These are phyloP conservation scores for Luzula sylvatica DNA, from an alignment of 176 grass and related monocot species.

Conservation along the genomic window DNA sequence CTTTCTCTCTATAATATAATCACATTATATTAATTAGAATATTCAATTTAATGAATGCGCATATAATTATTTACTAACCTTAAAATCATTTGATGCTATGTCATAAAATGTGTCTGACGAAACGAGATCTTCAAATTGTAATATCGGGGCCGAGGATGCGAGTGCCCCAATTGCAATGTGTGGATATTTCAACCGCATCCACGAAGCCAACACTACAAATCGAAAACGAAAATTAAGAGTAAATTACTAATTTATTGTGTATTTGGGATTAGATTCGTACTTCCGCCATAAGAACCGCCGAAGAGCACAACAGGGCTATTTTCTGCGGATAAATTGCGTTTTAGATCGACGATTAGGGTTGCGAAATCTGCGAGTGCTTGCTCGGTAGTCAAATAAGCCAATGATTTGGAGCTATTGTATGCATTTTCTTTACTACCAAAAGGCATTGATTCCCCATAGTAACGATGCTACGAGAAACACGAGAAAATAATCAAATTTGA, in stretches of 20 bases:
- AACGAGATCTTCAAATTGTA: constrained; percentile 96
- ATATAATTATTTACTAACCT: constrained; percentile 24
- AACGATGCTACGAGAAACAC: constrained; percentile 53
- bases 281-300: constrained; percentile 91
- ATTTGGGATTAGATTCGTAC: constrained; percentile 34
- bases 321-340: constrained; percentile 61
- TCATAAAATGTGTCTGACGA: constrained; percentile 65
- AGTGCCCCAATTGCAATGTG: constrained; percentile 78
- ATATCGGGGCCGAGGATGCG: constrained; percentile 72
- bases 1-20: constrained; percentile 63
- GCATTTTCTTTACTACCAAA: constrained; percentile 71
- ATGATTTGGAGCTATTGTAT: constrained; percentile 53
- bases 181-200: constrained; percentile 97
- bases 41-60: neutral
- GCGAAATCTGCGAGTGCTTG: constrained; percentile 89
- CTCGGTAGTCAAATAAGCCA: constrained; percentile 71
- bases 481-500: neutral
- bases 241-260: too few species aligned
- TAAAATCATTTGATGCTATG: constrained; percentile 90
- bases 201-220: constrained; percentile 78
- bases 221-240: neutral
- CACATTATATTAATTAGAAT: neutral
- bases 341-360: constrained; percentile 57
- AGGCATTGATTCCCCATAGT: constrained; percentile 95
- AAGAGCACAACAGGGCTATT: constrained; percentile 86